Base-by-base conservation (phyloP, 2,329 filamentous ascomycete genomes). In the Xylaria hypoxylon region DNA sequence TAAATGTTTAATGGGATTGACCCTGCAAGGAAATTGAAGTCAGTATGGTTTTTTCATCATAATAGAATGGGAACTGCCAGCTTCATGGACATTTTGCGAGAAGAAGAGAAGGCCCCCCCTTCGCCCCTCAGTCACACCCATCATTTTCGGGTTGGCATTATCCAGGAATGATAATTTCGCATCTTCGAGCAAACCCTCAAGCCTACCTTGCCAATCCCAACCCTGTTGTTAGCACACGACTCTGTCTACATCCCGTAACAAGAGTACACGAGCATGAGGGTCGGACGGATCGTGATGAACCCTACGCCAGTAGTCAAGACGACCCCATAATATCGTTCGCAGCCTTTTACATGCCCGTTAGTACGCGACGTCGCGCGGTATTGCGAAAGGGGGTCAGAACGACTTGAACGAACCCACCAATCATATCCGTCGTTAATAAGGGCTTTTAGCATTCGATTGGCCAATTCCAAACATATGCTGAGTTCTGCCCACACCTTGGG, bases 401-500 rank as follows among this genome's bases (percentile, higher is more conserved):
- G 10, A 17, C n/a, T 3, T 50, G 22, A 28, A 59, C 10, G 31
- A 24, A 52, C 58, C n/a, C 26, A 60, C 59, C 50, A 62, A 13
- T 35, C 28, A 48, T 62, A 50, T 22, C 40, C 3, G 40, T 62
- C 59, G n/a, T 45, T 38, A 3, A 62, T 5, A 5, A 62, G 50
- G 24, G 50, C 50, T 3, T 22, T 62, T 13, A 62, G 4, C 8
- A 62, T 56, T n/a, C 59, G 38, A 19, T 56, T 47, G 13, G 50
- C 59, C 15, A 62, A 15, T 24, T 56, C 59, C 4, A 62, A 17
- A 15, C 40, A n/a, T 2, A 48, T n/a, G 15, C 40, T 17, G 15
- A 62, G 10, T 40, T 38, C 40, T 2, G 28, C 31, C 59, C 40
- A 62, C 8, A 62, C 51, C 28, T 38, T 45, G n/a, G 59, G 50